Conservation (phyloP, 352 stramenopile genomes). For the Pythium volutum region DNA sequence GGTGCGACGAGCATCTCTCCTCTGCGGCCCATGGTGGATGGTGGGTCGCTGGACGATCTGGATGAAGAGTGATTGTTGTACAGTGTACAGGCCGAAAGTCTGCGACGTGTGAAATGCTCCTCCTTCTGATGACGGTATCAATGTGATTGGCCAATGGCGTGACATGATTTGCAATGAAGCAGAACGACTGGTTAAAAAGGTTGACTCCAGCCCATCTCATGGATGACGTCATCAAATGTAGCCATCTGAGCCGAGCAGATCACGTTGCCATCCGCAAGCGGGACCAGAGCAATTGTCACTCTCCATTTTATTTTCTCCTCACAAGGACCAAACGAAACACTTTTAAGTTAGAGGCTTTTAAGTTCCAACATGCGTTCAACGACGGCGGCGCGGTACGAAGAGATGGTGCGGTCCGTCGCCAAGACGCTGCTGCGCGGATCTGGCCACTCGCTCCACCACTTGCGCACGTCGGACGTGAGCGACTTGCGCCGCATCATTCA, state of each 20-base stretch:
- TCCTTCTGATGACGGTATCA: constrained; percentile 12
- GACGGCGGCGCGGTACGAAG: constrained; percentile 26
- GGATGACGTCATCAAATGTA: constrained; percentile 16
- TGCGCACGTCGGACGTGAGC: constrained; percentile 32
- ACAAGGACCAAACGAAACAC: too few relatives aligned
- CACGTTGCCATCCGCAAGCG: too few relatives aligned
- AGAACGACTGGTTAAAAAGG: neutral
- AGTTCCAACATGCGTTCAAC: too few relatives aligned
- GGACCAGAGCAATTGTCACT: constrained; percentile 1
- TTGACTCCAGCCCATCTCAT: constrained; percentile 3
- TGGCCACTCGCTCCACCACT: constrained; percentile 37
- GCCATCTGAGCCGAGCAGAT: constrained; percentile 3
- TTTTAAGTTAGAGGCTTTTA: too few relatives aligned
- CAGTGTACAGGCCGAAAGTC: neutral
- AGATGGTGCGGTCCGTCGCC: constrained; percentile 28
- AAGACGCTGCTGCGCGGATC: constrained; percentile 36
- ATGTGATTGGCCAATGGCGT: constrained; percentile 1
- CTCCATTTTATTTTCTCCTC: neutral
- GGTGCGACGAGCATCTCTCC: too few relatives aligned
- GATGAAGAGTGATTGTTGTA: too few relatives aligned
- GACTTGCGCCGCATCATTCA: constrained; percentile 53
- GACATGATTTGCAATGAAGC: neutral
- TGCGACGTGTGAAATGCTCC: constrained; percentile 2
- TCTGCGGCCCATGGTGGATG: too few relatives aligned
- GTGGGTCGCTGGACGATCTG: too few relatives aligned